Percentiles rank a stretch among this genome's conserved stretches.
These are phyloP conservation scores for Coniochaeta sp. DNA, from an alignment of 2,329 filamentous ascomycete genomes.

Conservation along the genomic window DNA sequence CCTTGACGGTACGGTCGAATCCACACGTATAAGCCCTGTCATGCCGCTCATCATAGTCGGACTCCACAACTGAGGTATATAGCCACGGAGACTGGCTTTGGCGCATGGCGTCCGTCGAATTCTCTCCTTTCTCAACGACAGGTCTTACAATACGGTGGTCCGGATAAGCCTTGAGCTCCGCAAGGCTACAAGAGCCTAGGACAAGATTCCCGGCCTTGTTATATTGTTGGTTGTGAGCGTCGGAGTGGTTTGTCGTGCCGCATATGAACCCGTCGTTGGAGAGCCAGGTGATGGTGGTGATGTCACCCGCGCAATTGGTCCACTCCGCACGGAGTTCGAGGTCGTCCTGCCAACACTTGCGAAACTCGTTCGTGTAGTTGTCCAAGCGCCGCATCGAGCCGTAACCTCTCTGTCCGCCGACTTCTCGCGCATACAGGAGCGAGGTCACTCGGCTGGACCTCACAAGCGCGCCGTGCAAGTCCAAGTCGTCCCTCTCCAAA, in stretches of 20 bases:
- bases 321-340: slow-evolving; percentile 46
- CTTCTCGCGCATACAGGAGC: slow-evolving; percentile 41
- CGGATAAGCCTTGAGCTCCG: slow-evolving; percentile 42
- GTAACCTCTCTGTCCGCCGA: slow-evolving; percentile 36
- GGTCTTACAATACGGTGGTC: slow-evolving; percentile 53
- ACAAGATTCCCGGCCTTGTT: slow-evolving; percentile 58
- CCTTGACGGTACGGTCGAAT: slow-evolving; percentile 55
- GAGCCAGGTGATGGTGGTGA: slow-evolving; percentile 51
- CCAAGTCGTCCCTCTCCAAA: slow-evolving; percentile 22
- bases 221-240: slow-evolving; percentile 57
- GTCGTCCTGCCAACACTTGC: slow-evolving; percentile 41
- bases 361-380: slow-evolving; percentile 39
- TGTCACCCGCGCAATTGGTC: slow-evolving; percentile 55
- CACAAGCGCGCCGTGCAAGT: slow-evolving; percentile 17
- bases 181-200: slow-evolving; percentile 39
- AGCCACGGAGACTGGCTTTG: slow-evolving; percentile 56
- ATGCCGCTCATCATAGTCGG: slow-evolving; percentile 42
- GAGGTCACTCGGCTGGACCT: slow-evolving; percentile 27
- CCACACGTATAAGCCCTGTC: slow-evolving; percentile 50
- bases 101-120: slow-evolving; percentile 48
- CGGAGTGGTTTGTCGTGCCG: slow-evolving; percentile 56
- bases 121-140: slow-evolving; percentile 44
- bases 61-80: slow-evolving; percentile 57
- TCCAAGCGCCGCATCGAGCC: slow-evolving; percentile 31
- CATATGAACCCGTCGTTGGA: slow-evolving; percentile 49